Evolutionary conservation across 352 stramenopile genomes (phyloP), one percentile per base, ranked within the genome.

Genomic region (Aphanomyces stellatus): DNA sequence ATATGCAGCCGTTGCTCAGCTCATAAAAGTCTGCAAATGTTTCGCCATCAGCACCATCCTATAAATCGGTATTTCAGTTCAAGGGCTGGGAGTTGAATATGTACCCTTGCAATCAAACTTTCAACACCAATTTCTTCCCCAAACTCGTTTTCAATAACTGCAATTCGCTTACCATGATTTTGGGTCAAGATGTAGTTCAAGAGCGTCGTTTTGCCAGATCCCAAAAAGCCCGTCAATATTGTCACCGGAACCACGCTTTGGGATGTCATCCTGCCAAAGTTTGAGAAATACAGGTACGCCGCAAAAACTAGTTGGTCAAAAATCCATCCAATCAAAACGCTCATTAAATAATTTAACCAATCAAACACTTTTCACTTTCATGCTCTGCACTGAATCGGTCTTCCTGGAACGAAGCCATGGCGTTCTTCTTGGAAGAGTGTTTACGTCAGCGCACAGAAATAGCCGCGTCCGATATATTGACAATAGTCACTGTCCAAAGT

Each of bases 141-240:
- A 73, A 99, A 99, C 74, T 99, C 97, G 79, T 99, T 99, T 76
- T 99, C 96, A 71, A 99, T 98, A 31, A 99, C 95, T 1, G 96
- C 95, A 61, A 99, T 95, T 68, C 92, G 94, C 75, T 94, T 96
- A 17, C 92, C 94, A 66, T 98, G 94, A 4, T 69, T 65, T 28
- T 88, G 91, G 17, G 82, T 90, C 30, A 99, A 72, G 51, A 99
- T 98, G 70, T 97, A 91, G 75, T 98, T 96, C n/a, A 99, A 82
- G 27, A 99, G 78, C 24, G 96, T 99, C 34, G 97, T 99, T 77
- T 99, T 99, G 19, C 97, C 97, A 5, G 85, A 90, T 11, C 95
- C 95, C 6, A 98, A 72, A 71, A 98, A 98, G 37, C 96, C 96
- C 33, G 96, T 98, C 42, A 99, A 75, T 42, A 99, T 95, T 3